Evolutionary conservation across 2,329 filamentous ascomycete genomes (phyloP).

Genomic region (Coleophoma eucalyptorum): DNA sequence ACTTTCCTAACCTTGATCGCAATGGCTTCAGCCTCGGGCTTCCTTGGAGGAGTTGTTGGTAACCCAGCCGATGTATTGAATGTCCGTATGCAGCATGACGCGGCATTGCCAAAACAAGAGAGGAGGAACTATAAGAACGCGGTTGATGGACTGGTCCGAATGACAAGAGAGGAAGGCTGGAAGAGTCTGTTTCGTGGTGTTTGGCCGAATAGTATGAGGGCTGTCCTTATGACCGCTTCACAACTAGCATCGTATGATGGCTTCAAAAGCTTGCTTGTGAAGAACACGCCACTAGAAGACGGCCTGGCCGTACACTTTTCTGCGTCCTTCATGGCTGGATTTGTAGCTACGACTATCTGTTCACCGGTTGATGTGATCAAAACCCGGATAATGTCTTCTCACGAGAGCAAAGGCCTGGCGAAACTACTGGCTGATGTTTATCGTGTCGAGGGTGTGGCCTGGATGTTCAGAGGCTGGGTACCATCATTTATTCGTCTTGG

Average conservation of each 20-base stretch:
- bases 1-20: constrained; percentile 74
- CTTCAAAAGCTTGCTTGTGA: constrained; percentile 69
- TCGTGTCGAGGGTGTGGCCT: constrained; percentile 65
- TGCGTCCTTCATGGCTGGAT: constrained; percentile 72
- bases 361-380: constrained; percentile 88
- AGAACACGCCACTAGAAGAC: constrained; percentile 62
- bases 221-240: constrained; percentile 82
- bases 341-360: constrained; percentile 81
- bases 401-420: constrained; percentile 49
- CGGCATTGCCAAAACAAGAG: constrained; percentile 67
- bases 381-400: constrained; percentile 77
- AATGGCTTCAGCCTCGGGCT: constrained; percentile 79
- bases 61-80: constrained; percentile 97
- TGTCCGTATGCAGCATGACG: constrained; percentile 96
- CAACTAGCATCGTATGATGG: constrained; percentile 83
- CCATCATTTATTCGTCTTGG: constrained; percentile 67
- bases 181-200: constrained; percentile 78
- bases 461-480: constrained; percentile 90
- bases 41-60: constrained; percentile 83
- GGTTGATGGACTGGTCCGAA: constrained; percentile 78
- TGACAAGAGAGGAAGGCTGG: constrained; percentile 81
- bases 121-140: constrained; percentile 88
- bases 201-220: constrained; percentile 76
- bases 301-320: constrained; percentile 74
- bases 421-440: constrained; percentile 64